A percentile compares a stretch with the other conserved stretches of the same genome.
phyloP scores from a whole-genome alignment of 108 stramenopile species.

The Cyclostephanos tholiformis region DNA sequence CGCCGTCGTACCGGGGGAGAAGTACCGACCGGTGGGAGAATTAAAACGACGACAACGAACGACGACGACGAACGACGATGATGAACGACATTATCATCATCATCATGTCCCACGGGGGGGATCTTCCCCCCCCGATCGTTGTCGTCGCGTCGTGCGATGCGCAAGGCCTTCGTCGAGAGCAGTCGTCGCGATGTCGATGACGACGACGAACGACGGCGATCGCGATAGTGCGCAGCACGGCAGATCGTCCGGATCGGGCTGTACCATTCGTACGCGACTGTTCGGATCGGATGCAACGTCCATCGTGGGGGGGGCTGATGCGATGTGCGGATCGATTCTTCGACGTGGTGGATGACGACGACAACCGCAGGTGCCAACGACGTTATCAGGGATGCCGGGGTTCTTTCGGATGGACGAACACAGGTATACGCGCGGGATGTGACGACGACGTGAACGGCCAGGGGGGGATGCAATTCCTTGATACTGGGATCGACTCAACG shows the following conservation, averaged over 20 bases:
- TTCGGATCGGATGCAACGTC: constrained; percentile 31
- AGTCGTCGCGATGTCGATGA: too few species aligned
- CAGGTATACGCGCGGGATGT: constrained; percentile 42
- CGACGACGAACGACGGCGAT: not conserved
- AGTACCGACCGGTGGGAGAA: too few species aligned
- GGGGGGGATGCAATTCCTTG: constrained; percentile 52
- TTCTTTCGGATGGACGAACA: constrained; percentile 42
- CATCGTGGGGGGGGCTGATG: constrained; percentile 29
- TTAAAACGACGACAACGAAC: not conserved
- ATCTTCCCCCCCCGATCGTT: too few species aligned
- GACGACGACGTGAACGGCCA: constrained; percentile 43
- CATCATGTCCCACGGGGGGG: too few species aligned
- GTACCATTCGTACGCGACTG: not conserved
- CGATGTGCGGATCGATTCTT: constrained; percentile 43
- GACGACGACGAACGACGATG: not conserved
- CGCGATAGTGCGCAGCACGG: not conserved
- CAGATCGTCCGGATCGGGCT: too few species aligned
- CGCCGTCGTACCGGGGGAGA: not conserved
- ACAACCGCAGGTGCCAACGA: not conserved
- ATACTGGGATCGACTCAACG: constrained; percentile 19
- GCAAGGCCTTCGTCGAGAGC: too few species aligned
- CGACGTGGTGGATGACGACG: constrained; percentile 34
- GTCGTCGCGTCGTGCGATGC: not conserved
- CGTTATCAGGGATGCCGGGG: constrained; percentile 28
- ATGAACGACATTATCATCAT: too few species aligned